A percentile compares a stretch with the other conserved stretches of the same genome.
Evolutionary conservation across 129 eudicot genomes (phyloP).

Genomic region (carrot (Daucus carota)): DNA sequence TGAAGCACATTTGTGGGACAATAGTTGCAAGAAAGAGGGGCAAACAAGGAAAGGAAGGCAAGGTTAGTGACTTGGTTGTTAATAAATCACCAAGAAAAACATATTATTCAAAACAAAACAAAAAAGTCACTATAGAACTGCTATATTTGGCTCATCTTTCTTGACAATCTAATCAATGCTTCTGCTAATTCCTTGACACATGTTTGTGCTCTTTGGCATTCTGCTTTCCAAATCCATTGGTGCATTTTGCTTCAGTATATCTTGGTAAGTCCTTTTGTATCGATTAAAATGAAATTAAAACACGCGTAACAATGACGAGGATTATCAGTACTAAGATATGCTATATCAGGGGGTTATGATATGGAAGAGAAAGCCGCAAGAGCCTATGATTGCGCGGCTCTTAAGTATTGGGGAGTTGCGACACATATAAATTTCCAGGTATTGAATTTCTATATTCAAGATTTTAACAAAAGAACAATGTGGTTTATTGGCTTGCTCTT

Average conservation of each 20-base stretch:
- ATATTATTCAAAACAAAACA: too few species aligned
- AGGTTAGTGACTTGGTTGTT: constrained; percentile 39
- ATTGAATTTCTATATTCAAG: too few species aligned
- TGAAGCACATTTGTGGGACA: constrained; percentile 97
- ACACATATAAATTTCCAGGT: constrained; percentile 72
- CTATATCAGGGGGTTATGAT: constrained; percentile 64
- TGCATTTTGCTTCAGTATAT: constrained; percentile 47
- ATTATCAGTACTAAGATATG: not conserved
- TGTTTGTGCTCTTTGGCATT: constrained; percentile 22
- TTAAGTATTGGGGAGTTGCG: constrained; percentile 75
- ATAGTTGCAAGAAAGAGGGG: constrained; percentile 91
- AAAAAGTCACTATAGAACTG: constrained; percentile 14
- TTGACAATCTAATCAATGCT: constrained; percentile 15
- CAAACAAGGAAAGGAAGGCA: constrained; percentile 94
- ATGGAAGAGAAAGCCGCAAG: constrained; percentile 93
- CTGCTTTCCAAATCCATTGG: constrained; percentile 18
- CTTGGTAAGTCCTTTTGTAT: constrained; percentile 53
- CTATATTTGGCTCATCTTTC: constrained; percentile 10
- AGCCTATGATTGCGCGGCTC: constrained; percentile 85
- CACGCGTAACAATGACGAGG: not conserved
- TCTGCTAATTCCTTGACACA: constrained; percentile 12
- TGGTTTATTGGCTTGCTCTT: not conserved
- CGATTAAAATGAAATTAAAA: not conserved
- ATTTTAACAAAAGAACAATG: not conserved
- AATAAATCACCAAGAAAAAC: not conserved